phyloP scores from a whole-genome alignment of 805 yeast genomes.

The Saitoella complicata region DNA sequence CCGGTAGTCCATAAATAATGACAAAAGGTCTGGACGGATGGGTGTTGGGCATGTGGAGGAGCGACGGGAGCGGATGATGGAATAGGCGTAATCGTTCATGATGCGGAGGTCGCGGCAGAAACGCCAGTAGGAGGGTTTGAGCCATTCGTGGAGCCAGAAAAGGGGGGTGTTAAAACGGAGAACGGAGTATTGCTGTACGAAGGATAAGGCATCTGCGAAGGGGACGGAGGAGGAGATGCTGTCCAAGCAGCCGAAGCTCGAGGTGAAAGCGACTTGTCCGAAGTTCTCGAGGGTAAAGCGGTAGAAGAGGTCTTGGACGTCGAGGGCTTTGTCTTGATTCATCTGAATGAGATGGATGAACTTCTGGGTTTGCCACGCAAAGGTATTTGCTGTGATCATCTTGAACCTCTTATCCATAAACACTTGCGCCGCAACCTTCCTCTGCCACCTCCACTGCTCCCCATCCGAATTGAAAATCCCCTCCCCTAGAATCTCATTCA shows the following conservation, averaged over 20 bases:
- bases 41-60: slow-evolving; percentile 2
- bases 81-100: slow-evolving; percentile 18
- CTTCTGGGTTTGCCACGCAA: no score
- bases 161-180: slow-evolving; percentile 15
- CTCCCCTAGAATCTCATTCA: slow-evolving; percentile 16
- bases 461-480: slow-evolving; percentile 25
- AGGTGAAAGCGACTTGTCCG: not conserved
- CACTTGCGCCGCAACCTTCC: no score
- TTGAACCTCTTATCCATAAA: no score
- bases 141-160: slow-evolving; percentile 21
- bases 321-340: slow-evolving; percentile 7
- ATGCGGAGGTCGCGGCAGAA: slow-evolving; percentile 27
- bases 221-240: not conserved
- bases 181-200: slow-evolving; percentile 11
- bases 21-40: slow-evolving; percentile 23
- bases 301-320: slow-evolving; percentile 18
- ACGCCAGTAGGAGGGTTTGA: slow-evolving; percentile 20
- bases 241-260: not conserved
- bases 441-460: slow-evolving; percentile 16
- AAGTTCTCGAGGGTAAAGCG: slow-evolving; percentile 15
- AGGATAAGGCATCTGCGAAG: slow-evolving; percentile 5
- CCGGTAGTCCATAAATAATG: slow-evolving; percentile 29
- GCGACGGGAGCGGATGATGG: not conserved
- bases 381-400: no score
- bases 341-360: no score